Percentiles rank a stretch among this genome's conserved stretches.
Evolutionary conservation across 768 basidiomycete species (phyloP).

Genomic region (Amanita polypyramis): DNA sequence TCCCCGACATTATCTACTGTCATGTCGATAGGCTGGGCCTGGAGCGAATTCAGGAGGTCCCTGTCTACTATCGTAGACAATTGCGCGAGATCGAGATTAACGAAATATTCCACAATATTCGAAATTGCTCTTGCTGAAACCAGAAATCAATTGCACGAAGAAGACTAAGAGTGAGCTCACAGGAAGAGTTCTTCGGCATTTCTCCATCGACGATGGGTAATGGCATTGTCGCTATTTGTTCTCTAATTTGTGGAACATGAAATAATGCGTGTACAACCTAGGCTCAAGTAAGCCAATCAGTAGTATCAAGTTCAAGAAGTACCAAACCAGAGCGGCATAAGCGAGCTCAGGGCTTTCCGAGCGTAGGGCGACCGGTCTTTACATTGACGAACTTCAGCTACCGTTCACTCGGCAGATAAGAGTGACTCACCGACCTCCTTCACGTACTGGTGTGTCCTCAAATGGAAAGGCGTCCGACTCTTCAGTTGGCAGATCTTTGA

Average conservation of each 20-base stretch:
- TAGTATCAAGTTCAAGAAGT: no score
- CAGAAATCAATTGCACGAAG: neutral
- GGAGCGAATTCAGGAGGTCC: conserved; percentile 35
- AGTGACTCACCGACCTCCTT: conserved; percentile 45
- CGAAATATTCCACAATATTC: conserved; percentile 55
- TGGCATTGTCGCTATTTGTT: conserved; percentile 24
- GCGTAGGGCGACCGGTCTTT: conserved; percentile 64
- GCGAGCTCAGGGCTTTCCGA: conserved; percentile 38
- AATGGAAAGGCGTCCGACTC: conserved; percentile 40
- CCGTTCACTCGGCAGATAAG: neutral
- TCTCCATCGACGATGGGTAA: conserved; percentile 19
- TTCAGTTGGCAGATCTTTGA: conserved; percentile 44
- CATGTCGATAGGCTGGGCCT: conserved; percentile 26
- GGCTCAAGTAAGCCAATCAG: neutral
- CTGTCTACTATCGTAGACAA: conserved; percentile 47
- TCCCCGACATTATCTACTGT: conserved; percentile 22
- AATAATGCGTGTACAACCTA: conserved; percentile 51
- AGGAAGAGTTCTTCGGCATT: conserved; percentile 16
- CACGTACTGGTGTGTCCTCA: conserved; percentile 41
- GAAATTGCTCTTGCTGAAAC: conserved; percentile 37
- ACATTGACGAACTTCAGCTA: neutral
- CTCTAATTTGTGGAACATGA: conserved; percentile 61
- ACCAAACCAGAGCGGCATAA: conserved; percentile 39
- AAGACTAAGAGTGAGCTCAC: conserved; percentile 11
- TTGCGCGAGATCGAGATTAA: conserved; percentile 58